Conservation (phyloP, 371 early-diverging fungal genomes). For the Antonospora locustae region DNA sequence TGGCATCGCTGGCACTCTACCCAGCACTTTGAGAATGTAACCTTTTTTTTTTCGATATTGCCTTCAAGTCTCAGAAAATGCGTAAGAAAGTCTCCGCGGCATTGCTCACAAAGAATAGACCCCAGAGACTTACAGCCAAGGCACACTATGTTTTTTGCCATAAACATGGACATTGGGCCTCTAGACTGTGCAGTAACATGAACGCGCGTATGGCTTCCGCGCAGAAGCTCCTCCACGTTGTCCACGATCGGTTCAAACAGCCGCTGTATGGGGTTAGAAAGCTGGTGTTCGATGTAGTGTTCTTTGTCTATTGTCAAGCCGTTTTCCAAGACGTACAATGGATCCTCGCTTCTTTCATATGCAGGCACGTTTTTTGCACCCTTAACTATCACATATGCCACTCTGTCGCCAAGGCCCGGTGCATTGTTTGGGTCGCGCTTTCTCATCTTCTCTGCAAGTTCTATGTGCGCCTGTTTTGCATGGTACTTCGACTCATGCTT, state of each 20-base stretch:
- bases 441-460: slow-evolving; percentile 82
- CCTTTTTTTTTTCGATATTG: slow-evolving; percentile 61
- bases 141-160: slow-evolving; percentile 72
- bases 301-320: slow-evolving; percentile 92
- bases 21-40: slow-evolving; percentile 74
- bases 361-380: slow-evolving; percentile 71
- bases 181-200: slow-evolving; percentile 67
- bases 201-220: slow-evolving; percentile 73
- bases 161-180: slow-evolving; percentile 80
- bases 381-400: slow-evolving; percentile 91
- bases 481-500: slow-evolving; percentile 78
- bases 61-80: slow-evolving; percentile 61
- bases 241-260: slow-evolving; percentile 95
- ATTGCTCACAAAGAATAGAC: slow-evolving; percentile 59
- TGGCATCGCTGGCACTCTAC: slow-evolving; percentile 97
- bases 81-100: slow-evolving; percentile 60
- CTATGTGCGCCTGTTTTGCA: slow-evolving; percentile 86
- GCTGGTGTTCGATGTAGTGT: slow-evolving; percentile 93
- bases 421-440: slow-evolving; percentile 85
- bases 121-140: slow-evolving; percentile 78
- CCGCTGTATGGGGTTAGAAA: slow-evolving; percentile 80
- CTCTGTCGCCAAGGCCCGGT: slow-evolving; percentile 87
- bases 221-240: slow-evolving; percentile 62
- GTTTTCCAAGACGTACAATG: slow-evolving; percentile 89
- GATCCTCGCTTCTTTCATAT: slow-evolving; percentile 95